Evolutionary conservation across 2,329 filamentous ascomycete genomes (phyloP), one percentile per base, ranked within the genome.

Genomic region (Aspergillus sp.): DNA sequence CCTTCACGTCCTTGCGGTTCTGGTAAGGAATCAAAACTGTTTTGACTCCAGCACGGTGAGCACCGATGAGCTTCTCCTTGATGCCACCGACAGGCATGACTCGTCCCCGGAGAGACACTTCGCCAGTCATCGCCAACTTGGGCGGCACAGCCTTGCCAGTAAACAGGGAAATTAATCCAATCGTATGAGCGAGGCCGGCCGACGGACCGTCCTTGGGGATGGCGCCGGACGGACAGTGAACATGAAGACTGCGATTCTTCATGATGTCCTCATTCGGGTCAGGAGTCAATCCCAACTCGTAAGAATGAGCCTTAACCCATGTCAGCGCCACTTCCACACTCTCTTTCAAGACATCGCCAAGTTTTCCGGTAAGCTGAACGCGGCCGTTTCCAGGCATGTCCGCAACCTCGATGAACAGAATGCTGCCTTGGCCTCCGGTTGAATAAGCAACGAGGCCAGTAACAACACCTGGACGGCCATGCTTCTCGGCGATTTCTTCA

Each of bases 61-160:
- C 94, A 19, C 94, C 94, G 67, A 99, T 97, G 49, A 97, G 80
- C 73, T 99, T 99, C 82, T 99, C 93, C 75, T 97, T 96, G 76
- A 99, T 97, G 16, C 94, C 94, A 49, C 94, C 94, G 33, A 99
- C 94, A 22, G 93, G 90, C 73, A 94, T 90, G 51, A 99, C 88
- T 59, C 91, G 85, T 19, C 94, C 94, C 40, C 94, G 84, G 22
- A 99, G 83, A 51, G 88, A 90, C 56, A 87, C 75, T 65, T 88
- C 85, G 8, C 85, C 85, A 0, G 94, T 99, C 94, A 99, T 99
- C 41, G 94, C 94, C 72, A 99, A 86, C 3, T 89, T 91, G 0
- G 93, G 90, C 38, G 93, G 90, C 3, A 99, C 92, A 22, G 88
- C 79, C 65, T 91, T 91, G 54, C 87, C 88, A 9, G 85, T 87